Evolutionary conservation across 1,139 yeast species (phyloP), one percentile per base, ranked within the genome.

Genomic region (Candida glucosophila): DNA sequence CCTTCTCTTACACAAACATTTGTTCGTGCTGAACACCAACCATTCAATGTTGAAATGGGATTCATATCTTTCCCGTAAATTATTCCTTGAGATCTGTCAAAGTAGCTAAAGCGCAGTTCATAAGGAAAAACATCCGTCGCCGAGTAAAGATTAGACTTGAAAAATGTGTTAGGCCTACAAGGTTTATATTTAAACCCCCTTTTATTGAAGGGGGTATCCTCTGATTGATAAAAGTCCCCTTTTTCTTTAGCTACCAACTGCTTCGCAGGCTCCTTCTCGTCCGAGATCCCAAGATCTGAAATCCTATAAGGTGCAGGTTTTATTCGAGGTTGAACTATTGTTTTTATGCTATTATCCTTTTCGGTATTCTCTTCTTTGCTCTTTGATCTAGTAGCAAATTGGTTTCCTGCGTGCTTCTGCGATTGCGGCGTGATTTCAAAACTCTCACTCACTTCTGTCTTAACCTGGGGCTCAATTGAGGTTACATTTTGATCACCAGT

Each of bases 1-100:
- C 98, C 98, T 40, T 83, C 88, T 15, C 81, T 59, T 6, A 88
- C 65, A 2, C 86, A 77, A 2, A 80, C 73, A 47, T 81, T 85
- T 4, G 88, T 66, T 24, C 96, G 55, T 0, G 75, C 74, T 20
- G 86, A 76, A 33, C 93, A 60, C 86, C 95, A 90, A 1, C 97
- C 97, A 29, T 65, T 66, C 6, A 51, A 47, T 0, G 81, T 67
- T 1, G 82, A 67, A 1, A 73, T 71, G 7, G 60, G 48, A 1
- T 58, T 53, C 30, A 56, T 41, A 13, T 62, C 57, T 4, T 59
- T 52, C 30, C 66, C 61, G 14, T 77, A 52, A 6, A 67, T 50
- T 1, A 78, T 57, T 3, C 77, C 79, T 5, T 67, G 67, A 1
- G 92, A 69, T 33, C 86, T 58, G 49, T 88, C 97, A 49, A 79